Conservation (phyloP, 1,139 yeast species). For the Tardiomyces blankii region DNA sequence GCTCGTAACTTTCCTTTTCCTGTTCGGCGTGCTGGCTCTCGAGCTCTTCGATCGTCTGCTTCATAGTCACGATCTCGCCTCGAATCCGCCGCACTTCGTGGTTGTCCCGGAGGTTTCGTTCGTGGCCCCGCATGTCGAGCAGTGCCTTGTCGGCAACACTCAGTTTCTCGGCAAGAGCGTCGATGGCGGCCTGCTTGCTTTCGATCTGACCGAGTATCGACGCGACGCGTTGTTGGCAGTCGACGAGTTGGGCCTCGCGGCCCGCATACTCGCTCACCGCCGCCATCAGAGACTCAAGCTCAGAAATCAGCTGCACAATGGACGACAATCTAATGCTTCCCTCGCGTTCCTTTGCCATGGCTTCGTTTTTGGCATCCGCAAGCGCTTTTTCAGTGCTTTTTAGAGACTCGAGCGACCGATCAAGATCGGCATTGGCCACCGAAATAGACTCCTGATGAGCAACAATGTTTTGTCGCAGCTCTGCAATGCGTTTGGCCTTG, state of each 20-base stretch:
- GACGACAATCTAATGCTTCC: not conserved
- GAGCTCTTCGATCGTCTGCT: conserved; percentile 30
- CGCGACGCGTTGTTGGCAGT: not conserved
- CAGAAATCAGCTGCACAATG: not conserved
- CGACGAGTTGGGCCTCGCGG: not conserved
- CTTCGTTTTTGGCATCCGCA: conserved; percentile 3
- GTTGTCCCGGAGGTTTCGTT: conserved; percentile 44
- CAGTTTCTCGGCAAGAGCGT: conserved; percentile 6
- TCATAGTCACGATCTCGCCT: conserved; percentile 24
- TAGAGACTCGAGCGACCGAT: conserved; percentile 31
- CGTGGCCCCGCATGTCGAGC: conserved; percentile 40
- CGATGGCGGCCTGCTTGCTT: not conserved
- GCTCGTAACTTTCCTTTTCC: conserved; percentile 53
- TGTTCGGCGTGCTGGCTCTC: conserved; percentile 54
- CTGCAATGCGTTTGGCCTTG: not conserved
- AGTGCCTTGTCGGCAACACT: conserved; percentile 28
- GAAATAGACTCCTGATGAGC: not conserved
- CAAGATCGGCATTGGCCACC: conserved; percentile 24
- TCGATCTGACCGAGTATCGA: not conserved
- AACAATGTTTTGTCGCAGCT: not conserved
- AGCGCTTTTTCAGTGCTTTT: conserved; percentile 4
- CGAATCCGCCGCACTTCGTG: conserved; percentile 38
- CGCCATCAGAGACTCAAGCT: not conserved
- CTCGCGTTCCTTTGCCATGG: not conserved
- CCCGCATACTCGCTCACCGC: not conserved